Percentiles rank a stretch among this genome's conserved stretches.
Conservation (phyloP, 306 rosid species). For the Sicyos edulis region DNA sequence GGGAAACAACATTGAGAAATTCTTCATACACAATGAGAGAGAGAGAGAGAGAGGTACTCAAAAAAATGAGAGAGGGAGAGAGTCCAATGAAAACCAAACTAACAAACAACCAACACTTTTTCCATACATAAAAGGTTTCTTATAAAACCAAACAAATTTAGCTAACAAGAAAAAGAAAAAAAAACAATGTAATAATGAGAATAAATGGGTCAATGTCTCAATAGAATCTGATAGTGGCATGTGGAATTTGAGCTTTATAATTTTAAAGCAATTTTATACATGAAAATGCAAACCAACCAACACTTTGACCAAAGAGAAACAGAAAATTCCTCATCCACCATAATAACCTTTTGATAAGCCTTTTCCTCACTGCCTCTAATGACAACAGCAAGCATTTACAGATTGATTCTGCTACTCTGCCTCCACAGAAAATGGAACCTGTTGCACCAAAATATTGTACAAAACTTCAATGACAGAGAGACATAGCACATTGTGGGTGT, state of each 20-base stretch:
- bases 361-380: conserved; percentile 7
- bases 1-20: not conserved
- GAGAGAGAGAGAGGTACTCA: not conserved
- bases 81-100: not conserved
- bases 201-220: not conserved
- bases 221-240: conserved; percentile 11
- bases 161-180: not conserved
- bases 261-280: conserved; percentile 4
- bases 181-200: not conserved
- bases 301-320: not conserved
- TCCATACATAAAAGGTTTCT: not conserved
- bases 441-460: not conserved
- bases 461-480: not conserved
- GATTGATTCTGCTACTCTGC: not conserved
- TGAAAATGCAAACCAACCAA: conserved; percentile 17
- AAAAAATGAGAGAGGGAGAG: not conserved
- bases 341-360: not conserved
- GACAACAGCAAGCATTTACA: conserved; percentile 6
- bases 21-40: not conserved
- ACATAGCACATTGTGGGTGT: too few relatives aligned
- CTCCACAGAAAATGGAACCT: conserved; percentile 8
- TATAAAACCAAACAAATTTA: not conserved
- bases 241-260: conserved; percentile 8
- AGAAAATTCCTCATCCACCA: conserved; percentile 14
- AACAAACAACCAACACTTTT: not conserved